Percentiles rank a stretch among this genome's conserved stretches.
Evolutionary conservation across 352 stramenopile genomes (phyloP).

Genomic region (Phytophthora podocarpi): DNA sequence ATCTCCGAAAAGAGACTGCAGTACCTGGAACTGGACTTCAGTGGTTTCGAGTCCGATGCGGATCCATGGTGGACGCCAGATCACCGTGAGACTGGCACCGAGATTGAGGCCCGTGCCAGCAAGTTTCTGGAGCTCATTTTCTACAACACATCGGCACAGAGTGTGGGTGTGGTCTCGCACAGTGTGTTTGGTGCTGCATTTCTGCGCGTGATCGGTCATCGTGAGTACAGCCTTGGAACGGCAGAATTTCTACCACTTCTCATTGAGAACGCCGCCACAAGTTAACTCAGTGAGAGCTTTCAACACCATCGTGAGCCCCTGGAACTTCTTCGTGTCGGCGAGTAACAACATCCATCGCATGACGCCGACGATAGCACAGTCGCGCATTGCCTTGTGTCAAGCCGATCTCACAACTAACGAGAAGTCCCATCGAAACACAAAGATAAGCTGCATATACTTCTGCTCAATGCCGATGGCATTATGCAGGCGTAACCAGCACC

Average conservation of each 20-base stretch:
- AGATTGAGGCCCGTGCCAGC: conserved; percentile 23
- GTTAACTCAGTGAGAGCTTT: neutral
- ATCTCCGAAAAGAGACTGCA: conserved; percentile 29
- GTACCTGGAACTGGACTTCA: conserved; percentile 28
- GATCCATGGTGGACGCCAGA: conserved; percentile 36
- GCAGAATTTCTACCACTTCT: conserved; percentile 36
- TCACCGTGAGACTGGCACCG: conserved; percentile 22
- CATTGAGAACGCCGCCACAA: conserved; percentile 14
- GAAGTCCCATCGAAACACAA: neutral
- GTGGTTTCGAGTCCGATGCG: conserved; percentile 20
- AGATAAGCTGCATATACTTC: neutral
- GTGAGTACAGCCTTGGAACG: conserved; percentile 31
- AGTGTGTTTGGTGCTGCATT: conserved; percentile 35
- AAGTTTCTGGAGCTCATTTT: conserved; percentile 30
- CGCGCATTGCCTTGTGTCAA: neutral
- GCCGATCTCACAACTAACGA: too few species aligned
- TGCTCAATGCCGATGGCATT: too few species aligned
- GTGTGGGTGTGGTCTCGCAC: conserved; percentile 30
- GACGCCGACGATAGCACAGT: too few species aligned
- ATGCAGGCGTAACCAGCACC: too few species aligned
- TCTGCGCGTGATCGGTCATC: conserved; percentile 32
- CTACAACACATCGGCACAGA: conserved; percentile 18
- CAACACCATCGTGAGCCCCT: too few species aligned
- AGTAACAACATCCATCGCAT: too few species aligned
- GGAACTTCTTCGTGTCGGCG: too few species aligned